Evolutionary conservation across 1,139 yeast species (phyloP), one percentile per base, ranked within the genome.

Genomic region (Zhuliangozyma parablackwelliae): DNA sequence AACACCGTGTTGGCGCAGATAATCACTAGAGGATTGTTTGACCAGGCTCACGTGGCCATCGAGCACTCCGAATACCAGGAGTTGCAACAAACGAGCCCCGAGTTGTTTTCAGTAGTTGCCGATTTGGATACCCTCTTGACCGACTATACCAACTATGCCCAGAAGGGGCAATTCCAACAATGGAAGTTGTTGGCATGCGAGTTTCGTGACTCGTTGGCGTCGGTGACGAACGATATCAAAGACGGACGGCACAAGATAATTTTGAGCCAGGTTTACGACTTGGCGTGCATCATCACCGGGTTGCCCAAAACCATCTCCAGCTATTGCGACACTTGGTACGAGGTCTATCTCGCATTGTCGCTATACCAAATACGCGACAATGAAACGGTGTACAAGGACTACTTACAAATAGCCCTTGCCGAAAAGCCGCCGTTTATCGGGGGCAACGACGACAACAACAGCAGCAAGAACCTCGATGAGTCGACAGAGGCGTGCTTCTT

Each of bases 261-360:
- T 21, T 57, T 66, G 5, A 53, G 61, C 30, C 77, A 72, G 46
- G 56, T 77, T 11, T 59, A 59, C 39, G 76, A 72, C 35, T 47
- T 77, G 27, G 48, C 74, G 2, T 57, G 67, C 29, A 63, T 74
- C 5, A 50, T 75, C 38, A 67, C 80, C 2, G 90, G 90, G 1
- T 69, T 75, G 36, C 70, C 75, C 10, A 66, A 68, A 31, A 62
- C 78, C 0, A 79, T 81, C 21, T 53, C 75, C 2, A 61, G 60
- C 11, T 64, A 59, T 38, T 69, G 82, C 27, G 61, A 64, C 6
- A 61, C 75, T 1, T 87, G 96, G 96, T 84, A 80, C 54, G 95
- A 86, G 51, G 69, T 81, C 13, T 69, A 78, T 33, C 67, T 78
- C 33, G 82, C 86, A 1, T 69, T 82, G 30, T 63, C 80, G 23